These are phyloP conservation scores for Fusarium sp. DNA, from an alignment of 2,329 filamentous ascomycete species.

Conservation along the genomic window DNA sequence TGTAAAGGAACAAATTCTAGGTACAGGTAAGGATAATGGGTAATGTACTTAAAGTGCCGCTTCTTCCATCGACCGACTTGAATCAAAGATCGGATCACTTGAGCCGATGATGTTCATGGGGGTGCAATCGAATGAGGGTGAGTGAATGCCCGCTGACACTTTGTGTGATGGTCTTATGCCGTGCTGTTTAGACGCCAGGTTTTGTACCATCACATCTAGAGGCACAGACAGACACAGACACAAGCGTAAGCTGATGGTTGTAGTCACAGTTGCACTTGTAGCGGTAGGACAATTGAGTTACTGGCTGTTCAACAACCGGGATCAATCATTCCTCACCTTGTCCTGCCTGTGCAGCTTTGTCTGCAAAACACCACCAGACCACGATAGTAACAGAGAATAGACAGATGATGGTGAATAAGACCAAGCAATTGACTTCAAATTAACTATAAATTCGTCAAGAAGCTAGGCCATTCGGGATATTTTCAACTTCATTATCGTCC, in stretches of 20 bases:
- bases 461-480: constrained; percentile 2
- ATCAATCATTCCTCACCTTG: neutral
- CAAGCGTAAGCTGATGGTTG: constrained; percentile 28
- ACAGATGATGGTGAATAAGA: neutral
- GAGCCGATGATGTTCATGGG: constrained; percentile 12
- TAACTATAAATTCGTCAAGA: neutral
- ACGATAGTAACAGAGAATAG: neutral
- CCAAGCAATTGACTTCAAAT: neutral
- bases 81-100: constrained; percentile 38
- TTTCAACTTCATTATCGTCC: neutral
- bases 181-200: constrained; percentile 23
- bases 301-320: no score
- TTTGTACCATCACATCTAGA: constrained; percentile 7
- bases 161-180: constrained; percentile 13
- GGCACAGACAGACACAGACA: constrained; percentile 22
- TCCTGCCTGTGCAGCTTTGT: neutral
- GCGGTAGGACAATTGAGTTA: no score
- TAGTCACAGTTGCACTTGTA: neutral
- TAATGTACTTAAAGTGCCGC: neutral
- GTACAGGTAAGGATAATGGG: no score
- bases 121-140: constrained; percentile 10
- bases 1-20: no score
- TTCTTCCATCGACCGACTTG: constrained; percentile 32
- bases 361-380: neutral
- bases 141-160: constrained; percentile 21